Evolutionary conservation across 1,139 yeast species (phyloP).

Genomic region (Casaregolazyma suthepensis): DNA sequence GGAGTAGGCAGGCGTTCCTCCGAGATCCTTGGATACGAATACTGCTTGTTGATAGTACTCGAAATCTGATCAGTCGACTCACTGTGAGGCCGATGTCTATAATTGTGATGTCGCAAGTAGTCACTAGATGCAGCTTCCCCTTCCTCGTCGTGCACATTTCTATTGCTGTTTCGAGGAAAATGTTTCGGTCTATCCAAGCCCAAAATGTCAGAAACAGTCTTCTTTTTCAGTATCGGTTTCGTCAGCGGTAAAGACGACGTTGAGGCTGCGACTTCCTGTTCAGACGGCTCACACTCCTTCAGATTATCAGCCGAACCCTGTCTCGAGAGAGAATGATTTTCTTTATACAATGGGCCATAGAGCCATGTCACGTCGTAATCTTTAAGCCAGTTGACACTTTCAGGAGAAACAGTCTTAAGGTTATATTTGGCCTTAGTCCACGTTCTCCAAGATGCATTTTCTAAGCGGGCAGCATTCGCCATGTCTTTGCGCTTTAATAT

Average conservation of each 20-base stretch:
- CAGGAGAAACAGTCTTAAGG: conserved; percentile 69
- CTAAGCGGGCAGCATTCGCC: conserved; percentile 59
- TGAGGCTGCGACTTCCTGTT: not conserved
- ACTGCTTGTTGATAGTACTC: conserved; percentile 30
- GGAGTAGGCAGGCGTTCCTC: conserved; percentile 7
- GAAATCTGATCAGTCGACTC: conserved; percentile 30
- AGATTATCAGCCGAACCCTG: conserved; percentile 13
- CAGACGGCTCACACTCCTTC: conserved; percentile 2
- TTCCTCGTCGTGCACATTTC: conserved; percentile 12
- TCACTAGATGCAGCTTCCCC: conserved; percentile 15
- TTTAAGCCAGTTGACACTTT: conserved; percentile 73
- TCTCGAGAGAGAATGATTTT: conserved; percentile 31
- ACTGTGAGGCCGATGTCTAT: conserved; percentile 30
- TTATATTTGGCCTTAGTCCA: conserved; percentile 79
- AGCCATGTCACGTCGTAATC: conserved; percentile 83
- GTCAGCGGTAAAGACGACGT: conserved; percentile 29
- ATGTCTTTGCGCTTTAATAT: conserved; percentile 64
- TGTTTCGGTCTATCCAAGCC: conserved; percentile 37
- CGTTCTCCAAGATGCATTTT: conserved; percentile 81
- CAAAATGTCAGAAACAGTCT: conserved; percentile 72
- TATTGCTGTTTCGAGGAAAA: conserved; percentile 12
- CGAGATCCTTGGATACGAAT: conserved; percentile 14
- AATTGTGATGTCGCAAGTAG: conserved; percentile 35
- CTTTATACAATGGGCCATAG: conserved; percentile 70
- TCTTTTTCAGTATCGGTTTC: conserved; percentile 77